Percentiles rank a stretch among this genome's conserved stretches.
Evolutionary conservation across 257 asterid species (phyloP).

Genomic region (Fraxinus quadrangulata): DNA sequence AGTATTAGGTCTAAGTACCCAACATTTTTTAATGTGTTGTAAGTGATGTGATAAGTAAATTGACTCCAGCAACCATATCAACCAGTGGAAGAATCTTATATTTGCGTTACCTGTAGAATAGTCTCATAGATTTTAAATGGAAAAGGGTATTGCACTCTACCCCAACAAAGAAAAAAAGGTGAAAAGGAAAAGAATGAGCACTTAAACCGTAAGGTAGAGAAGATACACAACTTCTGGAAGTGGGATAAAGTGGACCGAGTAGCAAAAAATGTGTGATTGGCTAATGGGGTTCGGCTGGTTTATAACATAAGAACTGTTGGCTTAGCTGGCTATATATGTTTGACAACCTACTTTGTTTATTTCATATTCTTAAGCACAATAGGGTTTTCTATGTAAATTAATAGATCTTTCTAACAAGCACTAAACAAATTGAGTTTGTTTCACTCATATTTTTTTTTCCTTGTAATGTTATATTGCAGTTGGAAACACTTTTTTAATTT

Average conservation of each 20-base stretch:
- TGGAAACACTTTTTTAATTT: background rate
- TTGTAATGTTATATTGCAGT: background rate
- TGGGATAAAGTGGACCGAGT: background rate
- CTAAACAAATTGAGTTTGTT: background rate
- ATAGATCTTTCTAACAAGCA: background rate
- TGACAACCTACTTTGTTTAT: background rate
- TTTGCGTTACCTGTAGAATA: background rate
- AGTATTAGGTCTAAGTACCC: background rate
- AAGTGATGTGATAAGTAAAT: background rate
- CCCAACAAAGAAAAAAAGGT: background rate
- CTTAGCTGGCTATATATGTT: background rate
- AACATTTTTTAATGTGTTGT: background rate
- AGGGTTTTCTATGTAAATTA: background rate
- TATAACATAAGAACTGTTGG: background rate
- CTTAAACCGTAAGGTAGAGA: background rate
- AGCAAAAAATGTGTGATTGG: background rate
- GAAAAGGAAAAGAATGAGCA: background rate
- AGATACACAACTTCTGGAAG: background rate
- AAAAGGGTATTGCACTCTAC: background rate
- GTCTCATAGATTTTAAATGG: background rate
- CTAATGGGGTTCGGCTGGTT: background rate
- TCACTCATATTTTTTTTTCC: background rate
- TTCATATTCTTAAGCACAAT: background rate
- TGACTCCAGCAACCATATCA: background rate
- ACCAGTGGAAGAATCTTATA: background rate